Base-by-base conservation (phyloP, 2,329 filamentous ascomycete genomes). In the Arthroderma sp. region DNA sequence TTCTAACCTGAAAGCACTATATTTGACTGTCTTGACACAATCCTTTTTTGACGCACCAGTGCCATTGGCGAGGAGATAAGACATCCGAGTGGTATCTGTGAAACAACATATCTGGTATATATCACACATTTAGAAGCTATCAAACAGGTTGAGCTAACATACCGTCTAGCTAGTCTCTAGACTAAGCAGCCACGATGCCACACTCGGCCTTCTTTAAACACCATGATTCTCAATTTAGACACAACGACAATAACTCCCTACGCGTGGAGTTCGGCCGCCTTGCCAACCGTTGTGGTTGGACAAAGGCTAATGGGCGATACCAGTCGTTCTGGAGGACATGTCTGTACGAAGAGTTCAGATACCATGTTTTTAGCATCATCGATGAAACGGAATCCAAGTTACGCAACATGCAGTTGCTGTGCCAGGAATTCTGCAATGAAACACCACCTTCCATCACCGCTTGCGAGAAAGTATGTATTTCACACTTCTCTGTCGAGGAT, bases 181-280 rank as follows among this genome's bases (percentile, higher is more conserved):
- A 19, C 13, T 2, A 6, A 9, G 25, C 15, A 1, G 33, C 5
- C n/a, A 39, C 4, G 11, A 54, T 54, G 51, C 31, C 33, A 6
- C 51, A 54, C 31, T 58, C 56, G 2, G 19, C 25, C 2, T 58
- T 39, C 43, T 58, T 58, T 9, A 23, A 39, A 6, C 31, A 19
- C 4, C 47, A 55, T 11, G 31, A 54, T 15, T 25, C 47, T 4
- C 23, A 25, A 1, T 58, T 58, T 21, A 33, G 28, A 23, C 53
- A 47, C 21, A 58, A 58, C n/a, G 39, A 54, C 8, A 25, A n/a
- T 7, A 58, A 55, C 43, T 8, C 56, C 3, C 23, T 58, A 2
- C 37, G 39, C 21, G 43, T 58, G 11, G 56, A 58, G 41, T 55
- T 58, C 33, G 51, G 38, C 11, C 56, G 52, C 17, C 43, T 58